Base-by-base conservation (phyloP, 768 basidiomycete genomes). In the Tricholoma terreum region DNA sequence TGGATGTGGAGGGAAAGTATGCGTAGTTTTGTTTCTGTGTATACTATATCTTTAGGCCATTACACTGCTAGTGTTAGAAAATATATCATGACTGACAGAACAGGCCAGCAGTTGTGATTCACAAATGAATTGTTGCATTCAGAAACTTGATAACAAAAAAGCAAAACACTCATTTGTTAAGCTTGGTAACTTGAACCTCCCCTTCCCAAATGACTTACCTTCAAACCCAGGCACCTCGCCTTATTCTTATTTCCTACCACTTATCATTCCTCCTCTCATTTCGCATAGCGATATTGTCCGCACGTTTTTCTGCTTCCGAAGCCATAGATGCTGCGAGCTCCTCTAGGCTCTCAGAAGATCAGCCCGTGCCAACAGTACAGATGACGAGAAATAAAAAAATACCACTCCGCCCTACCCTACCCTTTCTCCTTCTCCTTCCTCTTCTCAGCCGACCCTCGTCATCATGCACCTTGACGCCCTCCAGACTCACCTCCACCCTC, bases 401-500 rank as follows among this genome's bases (percentile, higher is more conserved):
- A 95, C 95, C 95, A 98, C 40, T 82, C 80, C 66, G 89, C 90
- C 70, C 90, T 91, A 58, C 85, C 85, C 76, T 91, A 94, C 24
- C 58, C 65, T 69, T 97, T 98, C 64, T 85, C 86, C 71, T 95
- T 95, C 73, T 97, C 95, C 61, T 91, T 87, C 69, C 93, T 76
- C 97, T 98, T 77, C 95, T 98, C 65, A 99, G 71, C 46, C 87
- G 76, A 1, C 63, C 69, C 68, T 93, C 92, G 63, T 95, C 91
- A 64, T 98, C 97, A 48, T 82, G 83, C 33, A 98, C 86, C 72
- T 98, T 98, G 45, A 87, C 87, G 2, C 97, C 97, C 55, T 91
- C 92, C 58, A 96, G 76, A 48, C 92, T 80, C 30, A 91, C 86
- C 67, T n/a, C 85, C 0, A 94, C 93, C 73, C 95, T 96, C 50